Evolutionary conservation across 768 basidiomycete genomes (phyloP).

Genomic region (Russula dissimulans): DNA sequence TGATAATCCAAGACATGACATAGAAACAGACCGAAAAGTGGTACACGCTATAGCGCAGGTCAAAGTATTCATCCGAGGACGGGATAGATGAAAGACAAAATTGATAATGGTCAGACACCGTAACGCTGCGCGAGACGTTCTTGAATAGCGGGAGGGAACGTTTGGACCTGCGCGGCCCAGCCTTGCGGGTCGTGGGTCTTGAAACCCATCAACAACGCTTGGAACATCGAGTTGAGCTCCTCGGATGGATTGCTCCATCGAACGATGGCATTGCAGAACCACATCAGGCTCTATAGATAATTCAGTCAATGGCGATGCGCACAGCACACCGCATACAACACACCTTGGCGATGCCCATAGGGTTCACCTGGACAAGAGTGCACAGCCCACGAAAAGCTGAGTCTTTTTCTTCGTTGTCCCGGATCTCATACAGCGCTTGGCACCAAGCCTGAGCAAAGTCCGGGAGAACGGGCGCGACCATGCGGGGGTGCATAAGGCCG

Average conservation of each 20-base stretch:
- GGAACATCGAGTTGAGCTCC: conserved; percentile 92
- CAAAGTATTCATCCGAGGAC: background rate
- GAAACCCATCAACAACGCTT: conserved; percentile 80
- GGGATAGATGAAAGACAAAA: conserved; percentile 4
- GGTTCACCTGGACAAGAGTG: conserved; percentile 90
- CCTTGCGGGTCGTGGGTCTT: conserved; percentile 77
- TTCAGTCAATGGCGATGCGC: conserved; percentile 24
- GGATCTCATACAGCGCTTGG: conserved; percentile 93
- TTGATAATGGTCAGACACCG: conserved; percentile 47
- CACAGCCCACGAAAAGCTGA: conserved; percentile 98
- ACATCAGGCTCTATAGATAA: conserved; percentile 67
- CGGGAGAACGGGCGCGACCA: conserved; percentile 82
- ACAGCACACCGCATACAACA: conserved; percentile 21
- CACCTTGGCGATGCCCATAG: conserved; percentile 87
- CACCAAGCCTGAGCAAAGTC: conserved; percentile 97
- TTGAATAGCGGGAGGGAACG: conserved; percentile 84
- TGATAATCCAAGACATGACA: conserved; percentile 16
- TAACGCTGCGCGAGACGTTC: conserved; percentile 82
- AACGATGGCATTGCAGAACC: conserved; percentile 98
- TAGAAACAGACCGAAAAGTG: conserved; percentile 6
- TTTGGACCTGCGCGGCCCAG: conserved; percentile 76
- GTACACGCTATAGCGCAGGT: conserved; percentile 4
- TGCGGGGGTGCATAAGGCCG: conserved; percentile 81
- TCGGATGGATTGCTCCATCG: conserved; percentile 90
- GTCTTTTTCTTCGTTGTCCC: conserved; percentile 99